phyloP scores from a whole-genome alignment of 164 flowering plant genomes.

The Aristolochia contorta region DNA sequence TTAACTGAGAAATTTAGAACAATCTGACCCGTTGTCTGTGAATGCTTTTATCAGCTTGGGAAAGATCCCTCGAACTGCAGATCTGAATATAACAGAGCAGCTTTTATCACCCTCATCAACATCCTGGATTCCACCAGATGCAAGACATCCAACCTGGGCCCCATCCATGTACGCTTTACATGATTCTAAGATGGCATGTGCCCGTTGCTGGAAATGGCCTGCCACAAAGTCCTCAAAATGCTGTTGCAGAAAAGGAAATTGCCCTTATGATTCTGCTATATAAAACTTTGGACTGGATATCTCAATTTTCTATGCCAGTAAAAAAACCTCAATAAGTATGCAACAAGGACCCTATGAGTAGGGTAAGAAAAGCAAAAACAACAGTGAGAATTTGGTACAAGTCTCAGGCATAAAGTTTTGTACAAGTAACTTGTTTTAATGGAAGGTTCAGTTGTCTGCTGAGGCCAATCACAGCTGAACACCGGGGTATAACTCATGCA shows the following conservation, averaged over 20 bases:
- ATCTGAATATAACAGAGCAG: constrained; percentile 34
- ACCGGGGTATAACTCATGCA: too few relatives aligned
- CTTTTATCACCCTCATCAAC: constrained; percentile 38
- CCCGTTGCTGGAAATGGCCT: constrained; percentile 57
- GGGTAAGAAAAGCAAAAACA: too few relatives aligned
- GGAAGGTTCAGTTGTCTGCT: too few relatives aligned
- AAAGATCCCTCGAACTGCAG: constrained; percentile 18
- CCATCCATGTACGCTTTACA: constrained; percentile 76
- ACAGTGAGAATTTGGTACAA: too few relatives aligned
- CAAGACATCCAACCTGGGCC: constrained; percentile 57
- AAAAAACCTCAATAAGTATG: neutral
- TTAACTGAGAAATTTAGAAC: constrained; percentile 24
- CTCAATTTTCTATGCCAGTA: too few relatives aligned
- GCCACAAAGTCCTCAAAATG: constrained; percentile 62
- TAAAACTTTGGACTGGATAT: too few relatives aligned
- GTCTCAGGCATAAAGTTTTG: too few relatives aligned
- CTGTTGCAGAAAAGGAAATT: constrained; percentile 32
- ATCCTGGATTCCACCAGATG: constrained; percentile 43
- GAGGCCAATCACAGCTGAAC: too few relatives aligned
- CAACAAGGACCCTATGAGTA: too few relatives aligned
- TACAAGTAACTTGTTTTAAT: too few relatives aligned
- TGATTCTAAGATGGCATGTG: constrained; percentile 46
- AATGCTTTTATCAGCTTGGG: constrained; percentile 37
- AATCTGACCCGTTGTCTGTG: constrained; percentile 37
- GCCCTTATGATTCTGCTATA: too few relatives aligned